Evolutionary conservation across 2,329 filamentous ascomycete genomes (phyloP), one percentile per base, ranked within the genome.

Genomic region (Fusarium mangiferae): DNA sequence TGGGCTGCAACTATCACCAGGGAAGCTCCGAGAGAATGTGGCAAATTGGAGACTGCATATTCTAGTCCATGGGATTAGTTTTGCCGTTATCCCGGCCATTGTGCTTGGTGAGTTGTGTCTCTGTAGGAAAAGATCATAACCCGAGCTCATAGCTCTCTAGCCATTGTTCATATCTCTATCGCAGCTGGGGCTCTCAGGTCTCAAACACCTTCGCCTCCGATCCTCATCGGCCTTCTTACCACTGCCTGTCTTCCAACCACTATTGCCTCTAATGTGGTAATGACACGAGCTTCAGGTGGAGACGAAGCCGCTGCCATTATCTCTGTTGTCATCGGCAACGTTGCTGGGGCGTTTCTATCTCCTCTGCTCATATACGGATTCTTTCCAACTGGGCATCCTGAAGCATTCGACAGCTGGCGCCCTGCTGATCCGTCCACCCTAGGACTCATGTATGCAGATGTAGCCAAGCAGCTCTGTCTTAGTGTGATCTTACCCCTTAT

Each of bases 181-280:
- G 85, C 83, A 14, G 85, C 85, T 15, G 84, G 84, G 41, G 83
- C 83, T 48, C 79, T 87, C 45, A 76, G 88, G 22, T 88, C 88
- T 52, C 81, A 88, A 4, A 87, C 86, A 28, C 90, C 93, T 77
- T 90, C 92, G 62, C 85, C 88, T 1, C 89, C 90, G 65, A 85
- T 94, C 45, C 82, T 94, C 36, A 87, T 92, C 7, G 92, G 92
- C 15, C 89, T 93, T 79, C 86, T 93, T 7, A 88, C 92, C 44
- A 86, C 90, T 4, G 87, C 90, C n/a, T 92, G 89, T 77, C 88
- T 93, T 9, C 91, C 92, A 3, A 94, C 92, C 0, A 94, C 92
- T 1, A 92, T 94, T 76, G 88, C 90, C 13, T 93, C 90, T 51
- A 94, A 94, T 79, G 90, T 93, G 13, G 90, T 94, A 45, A 93